Evolutionary conservation across 768 basidiomycete species (phyloP).

Genomic region (Panus rudis): DNA sequence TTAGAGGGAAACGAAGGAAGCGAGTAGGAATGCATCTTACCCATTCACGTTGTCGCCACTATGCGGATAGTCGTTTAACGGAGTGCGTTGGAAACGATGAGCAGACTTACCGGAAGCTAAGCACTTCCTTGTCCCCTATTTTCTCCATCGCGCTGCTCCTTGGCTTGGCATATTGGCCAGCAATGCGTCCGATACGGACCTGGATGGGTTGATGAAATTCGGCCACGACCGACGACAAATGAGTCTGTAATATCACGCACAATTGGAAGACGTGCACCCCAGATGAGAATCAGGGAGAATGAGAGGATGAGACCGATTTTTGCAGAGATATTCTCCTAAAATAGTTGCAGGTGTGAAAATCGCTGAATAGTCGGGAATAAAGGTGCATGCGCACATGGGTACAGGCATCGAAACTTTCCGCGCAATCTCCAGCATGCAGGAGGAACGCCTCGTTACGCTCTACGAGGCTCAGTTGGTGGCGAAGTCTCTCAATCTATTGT

Average conservation of each 20-base stretch:
- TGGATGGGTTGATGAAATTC: conserved; percentile 20
- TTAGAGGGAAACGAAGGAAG: background rate
- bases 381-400: conserved; percentile 52
- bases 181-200: conserved; percentile 86
- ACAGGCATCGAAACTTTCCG: conserved; percentile 91
- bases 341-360: background rate
- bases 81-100: too few species aligned
- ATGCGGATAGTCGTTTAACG: background rate
- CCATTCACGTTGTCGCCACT: conserved; percentile 98
- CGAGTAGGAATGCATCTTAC: conserved; percentile 37
- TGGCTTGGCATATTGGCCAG: conserved; percentile 95
- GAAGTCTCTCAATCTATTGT: conserved; percentile 70
- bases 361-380: conserved; percentile 11
- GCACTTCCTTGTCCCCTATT: conserved; percentile 66
- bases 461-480: conserved; percentile 72
- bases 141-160: conserved; percentile 78
- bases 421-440: conserved; percentile 96
- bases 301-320: conserved; percentile 90
- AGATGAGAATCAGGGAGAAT: conserved; percentile 90
- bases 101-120: conserved; percentile 80
- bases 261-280: conserved; percentile 90
- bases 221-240: background rate
- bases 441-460: conserved; percentile 88
- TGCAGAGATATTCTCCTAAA: conserved; percentile 76
- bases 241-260: conserved; percentile 36